A percentile compares a stretch with the other conserved stretches of the same genome.
phyloP scores from a whole-genome alignment of 768 basidiomycete genomes.

The Russula vinacea region DNA sequence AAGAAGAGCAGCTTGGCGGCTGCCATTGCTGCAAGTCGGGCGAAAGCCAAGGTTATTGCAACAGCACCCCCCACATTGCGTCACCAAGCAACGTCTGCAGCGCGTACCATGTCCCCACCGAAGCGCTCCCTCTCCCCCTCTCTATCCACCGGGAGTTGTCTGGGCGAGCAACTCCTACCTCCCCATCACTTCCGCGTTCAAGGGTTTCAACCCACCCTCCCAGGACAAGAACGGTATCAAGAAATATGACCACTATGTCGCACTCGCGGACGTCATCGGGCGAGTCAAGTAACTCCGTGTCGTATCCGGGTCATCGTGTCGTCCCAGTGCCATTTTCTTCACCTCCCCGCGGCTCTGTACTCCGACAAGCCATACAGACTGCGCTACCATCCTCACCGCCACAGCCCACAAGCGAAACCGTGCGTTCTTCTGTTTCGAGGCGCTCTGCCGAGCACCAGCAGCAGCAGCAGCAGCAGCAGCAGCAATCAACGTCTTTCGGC shows the following conservation, averaged over 20 bases:
- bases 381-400: conserved; percentile 38
- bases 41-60: conserved; percentile 81
- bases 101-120: conserved; percentile 49
- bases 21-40: conserved; percentile 85
- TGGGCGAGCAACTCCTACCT: conserved; percentile 31
- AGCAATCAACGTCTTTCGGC: conserved; percentile 6
- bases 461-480: too few species aligned
- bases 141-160: conserved; percentile 33
- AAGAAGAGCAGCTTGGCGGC: conserved; percentile 86
- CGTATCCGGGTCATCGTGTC: conserved; percentile 26
- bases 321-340: conserved; percentile 30
- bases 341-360: conserved; percentile 33
- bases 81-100: conserved; percentile 76
- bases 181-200: conserved; percentile 27
- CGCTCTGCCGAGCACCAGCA: conserved; percentile 22
- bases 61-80: conserved; percentile 74
- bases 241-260: conserved; percentile 7
- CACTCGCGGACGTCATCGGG: conserved; percentile 30
- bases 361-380: conserved; percentile 37
- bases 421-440: conserved; percentile 29
- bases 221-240: conserved; percentile 28
- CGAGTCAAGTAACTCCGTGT: conserved; percentile 24
- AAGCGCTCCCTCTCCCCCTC: conserved; percentile 43
- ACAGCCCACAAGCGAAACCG: conserved; percentile 18
- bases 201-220: conserved; percentile 29